Evolutionary conservation across 2,329 filamentous ascomycete genomes (phyloP), one percentile per base, ranked within the genome.

Genomic region (Aureobasidium subglaciale): DNA sequence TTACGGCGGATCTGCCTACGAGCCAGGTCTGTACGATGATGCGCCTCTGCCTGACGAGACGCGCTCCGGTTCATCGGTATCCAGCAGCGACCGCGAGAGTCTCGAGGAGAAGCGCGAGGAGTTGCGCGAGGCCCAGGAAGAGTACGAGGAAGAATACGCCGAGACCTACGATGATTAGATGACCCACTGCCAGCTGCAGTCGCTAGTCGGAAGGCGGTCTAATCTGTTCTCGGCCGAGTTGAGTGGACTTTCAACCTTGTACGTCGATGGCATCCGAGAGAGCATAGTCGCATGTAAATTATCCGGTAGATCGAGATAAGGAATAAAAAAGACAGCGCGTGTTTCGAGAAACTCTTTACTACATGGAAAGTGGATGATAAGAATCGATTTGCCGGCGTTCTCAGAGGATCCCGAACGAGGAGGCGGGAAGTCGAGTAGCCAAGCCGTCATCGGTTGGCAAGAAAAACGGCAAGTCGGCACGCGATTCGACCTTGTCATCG

Each of bases 141-240:
- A 75, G 63, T 78, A 79, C 55, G 68, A 77, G 45, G 77, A 81
- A 63, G 73, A 73, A 46, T 75, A 77, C 49, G 75, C 78, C 60
- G 76, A 75, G 52, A 65, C 63, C 2, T 75, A 75, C 41, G 62
- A 61, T 57, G 59, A 60, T 32, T 59, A 55, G 56, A 30, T n/a
- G 41, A n/a, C 30, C 30, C 32, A 16, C 16, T 37, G 20, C 11
- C 18, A 48, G 45, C 15, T 18, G 10, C 20, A 18, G 9, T 13
- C 8, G 15, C 18, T 20, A 22, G 18, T 37, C 20, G 20, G 16
- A 9, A 20, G 25, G 41, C n/a, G 40, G n/a, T 27, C 25, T 20
- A 16, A 34, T 32, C n/a, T 3, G 4, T 22, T 20, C 30, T 48
- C 45, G 45, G 45, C 42, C 42, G 42, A 46, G 42, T 32, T 15